A percentile compares a stretch with the other conserved stretches of the same genome.
phyloP scores from a whole-genome alignment of 2,329 filamentous ascomycete species.

The Cordyceps javanica region DNA sequence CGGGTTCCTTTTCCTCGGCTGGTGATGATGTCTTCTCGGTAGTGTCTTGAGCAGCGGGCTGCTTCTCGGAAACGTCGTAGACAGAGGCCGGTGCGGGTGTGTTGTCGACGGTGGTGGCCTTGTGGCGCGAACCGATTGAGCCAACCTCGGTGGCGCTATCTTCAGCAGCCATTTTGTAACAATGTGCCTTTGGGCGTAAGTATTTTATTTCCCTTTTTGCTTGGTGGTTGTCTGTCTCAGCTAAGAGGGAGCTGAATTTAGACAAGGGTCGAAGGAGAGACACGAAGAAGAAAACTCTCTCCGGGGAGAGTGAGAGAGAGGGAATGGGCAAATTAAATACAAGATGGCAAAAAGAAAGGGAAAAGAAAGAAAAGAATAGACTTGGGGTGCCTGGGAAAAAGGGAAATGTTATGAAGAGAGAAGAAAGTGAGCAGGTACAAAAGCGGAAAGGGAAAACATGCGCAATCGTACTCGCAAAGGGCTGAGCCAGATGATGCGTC shows the following conservation, averaged over 20 bases:
- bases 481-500: background rate
- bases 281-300: background rate
- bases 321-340: background rate
- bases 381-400: background rate
- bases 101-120: background rate
- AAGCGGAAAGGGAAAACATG: background rate
- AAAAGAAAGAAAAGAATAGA: background rate
- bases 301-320: background rate
- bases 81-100: background rate
- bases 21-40: background rate
- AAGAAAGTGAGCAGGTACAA: background rate
- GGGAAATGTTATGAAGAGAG: background rate
- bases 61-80: conserved; percentile 1
- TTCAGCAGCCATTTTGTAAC: background rate
- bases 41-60: background rate
- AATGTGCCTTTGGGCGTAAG: background rate
- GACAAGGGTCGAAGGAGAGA: background rate
- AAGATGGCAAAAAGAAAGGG: background rate
- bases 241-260: background rate
- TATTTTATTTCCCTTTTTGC: background rate
- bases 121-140: conserved; percentile 8
- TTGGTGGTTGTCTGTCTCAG: background rate
- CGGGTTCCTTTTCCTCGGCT: background rate
- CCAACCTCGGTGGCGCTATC: conserved; percentile 13
- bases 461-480: conserved; percentile 8